These are phyloP conservation scores for Miscanthus lutarioriparius DNA, from an alignment of 176 grass and related monocot species.

Conservation along the genomic window DNA sequence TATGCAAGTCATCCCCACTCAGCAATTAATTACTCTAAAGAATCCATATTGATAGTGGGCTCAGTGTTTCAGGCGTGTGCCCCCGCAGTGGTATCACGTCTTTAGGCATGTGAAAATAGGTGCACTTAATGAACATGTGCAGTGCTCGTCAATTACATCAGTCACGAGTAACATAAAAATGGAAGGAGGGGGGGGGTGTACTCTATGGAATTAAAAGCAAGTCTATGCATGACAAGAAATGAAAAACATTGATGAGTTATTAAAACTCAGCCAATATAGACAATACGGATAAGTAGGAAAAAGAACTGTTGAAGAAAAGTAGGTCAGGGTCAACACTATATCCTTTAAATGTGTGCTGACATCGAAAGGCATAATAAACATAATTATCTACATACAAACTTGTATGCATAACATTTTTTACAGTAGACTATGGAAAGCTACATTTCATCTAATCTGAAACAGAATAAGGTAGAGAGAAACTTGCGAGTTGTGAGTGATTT, in stretches of 20 bases:
- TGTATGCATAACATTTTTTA: conserved; percentile 2
- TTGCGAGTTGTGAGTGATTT: conserved; percentile 4
- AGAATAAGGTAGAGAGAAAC: not conserved
- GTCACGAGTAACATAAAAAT: not conserved
- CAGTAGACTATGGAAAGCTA: not conserved
- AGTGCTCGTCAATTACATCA: not conserved
- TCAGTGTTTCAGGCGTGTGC: not conserved
- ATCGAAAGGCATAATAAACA: conserved; percentile 3
- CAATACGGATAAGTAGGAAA: conserved; percentile 1
- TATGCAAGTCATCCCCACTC: not conserved
- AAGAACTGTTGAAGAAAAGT: conserved; percentile 1
- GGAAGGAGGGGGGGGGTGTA: not conserved
- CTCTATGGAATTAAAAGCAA: too few relatives aligned
- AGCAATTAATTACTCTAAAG: conserved; percentile 2
- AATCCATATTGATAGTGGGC: not conserved
- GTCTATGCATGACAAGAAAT: not conserved
- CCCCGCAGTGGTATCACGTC: not conserved
- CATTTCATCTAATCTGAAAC: conserved; percentile 4
- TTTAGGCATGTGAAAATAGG: not conserved
- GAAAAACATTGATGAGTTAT: conserved; percentile 17
- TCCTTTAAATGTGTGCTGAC: not conserved
- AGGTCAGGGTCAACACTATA: not conserved
- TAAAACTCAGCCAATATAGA: not conserved
- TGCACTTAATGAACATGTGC: not conserved
- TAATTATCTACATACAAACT: conserved; percentile 12